Evolutionary conservation across 495 filamentous ascomycete species (phyloP), one percentile per base, ranked within the genome.

Genomic region (Choiromyces venosus): DNA sequence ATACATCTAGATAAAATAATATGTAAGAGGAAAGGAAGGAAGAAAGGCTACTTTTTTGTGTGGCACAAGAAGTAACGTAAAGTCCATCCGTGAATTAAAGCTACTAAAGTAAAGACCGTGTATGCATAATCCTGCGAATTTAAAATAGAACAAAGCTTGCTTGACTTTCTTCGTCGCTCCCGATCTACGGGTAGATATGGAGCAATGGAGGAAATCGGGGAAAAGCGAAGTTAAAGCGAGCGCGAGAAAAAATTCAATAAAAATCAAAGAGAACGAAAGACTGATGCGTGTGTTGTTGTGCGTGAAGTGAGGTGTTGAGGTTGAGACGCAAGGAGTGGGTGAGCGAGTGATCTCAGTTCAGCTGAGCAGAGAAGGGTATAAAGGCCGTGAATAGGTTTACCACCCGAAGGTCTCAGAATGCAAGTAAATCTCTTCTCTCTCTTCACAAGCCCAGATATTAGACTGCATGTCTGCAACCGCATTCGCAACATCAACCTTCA

Each of bases 361-460:
- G 52, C 52, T 33, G 4, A 33, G 52, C 25, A 29, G 52, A 29
- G 25, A 61, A 61, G 25, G 16, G 12, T 12, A 29, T 4, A 10
- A 33, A 16, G 4, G 4, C 52, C 12, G 25, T 29, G 52, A 61
- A 61, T 8, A 61, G 25, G 52, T 68, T 64, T 80, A 81, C 79
- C 79, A 81, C 37, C 80, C 80, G 64, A 81, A 81, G 1, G 79
- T 97, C 86, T 98, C 94, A 16, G 93, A 91, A 86, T 97, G 94
- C 82, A 98, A 82, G 81, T 93, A 97, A 72, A 98, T 90, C 87
- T 98, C 94, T 80, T 97, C 94, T 65, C 89, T 88, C 68, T 86
- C 86, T 25, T 89, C 87, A 76, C 91, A 90, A 3, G 85, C 87
- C 91, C 92, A 91, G 42, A 98, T 93, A 82, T 90, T 87, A 44